These are phyloP conservation scores for Silybum marianum DNA, from an alignment of 129 eudicot species.

Conservation along the genomic window DNA sequence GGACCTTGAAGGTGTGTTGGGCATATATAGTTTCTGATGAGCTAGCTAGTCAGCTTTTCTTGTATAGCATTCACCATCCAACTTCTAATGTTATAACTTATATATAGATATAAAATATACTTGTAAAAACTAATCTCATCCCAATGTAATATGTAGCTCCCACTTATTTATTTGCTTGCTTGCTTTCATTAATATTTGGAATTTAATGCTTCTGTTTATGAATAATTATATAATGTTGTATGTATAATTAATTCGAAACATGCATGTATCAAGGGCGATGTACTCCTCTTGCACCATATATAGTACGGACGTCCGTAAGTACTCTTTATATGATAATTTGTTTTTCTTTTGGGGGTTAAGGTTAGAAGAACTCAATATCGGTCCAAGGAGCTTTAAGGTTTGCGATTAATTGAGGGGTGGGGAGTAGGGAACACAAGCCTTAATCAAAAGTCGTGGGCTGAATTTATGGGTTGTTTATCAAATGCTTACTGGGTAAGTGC, in stretches of 20 bases:
- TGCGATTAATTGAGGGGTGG: too few relatives aligned
- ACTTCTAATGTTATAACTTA: not conserved
- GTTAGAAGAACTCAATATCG: too few relatives aligned
- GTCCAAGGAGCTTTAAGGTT: too few relatives aligned
- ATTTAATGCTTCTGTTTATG: not conserved
- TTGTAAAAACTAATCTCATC: conserved; percentile 5
- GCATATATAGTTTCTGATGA: conserved; percentile 10
- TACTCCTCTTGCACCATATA: not conserved
- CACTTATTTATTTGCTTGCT: conserved; percentile 8
- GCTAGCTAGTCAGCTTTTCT: conserved; percentile 13
- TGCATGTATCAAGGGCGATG: not conserved
- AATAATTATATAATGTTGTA: not conserved
- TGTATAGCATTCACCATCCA: conserved; percentile 5
- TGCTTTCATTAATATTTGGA: not conserved
- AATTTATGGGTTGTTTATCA: not conserved
- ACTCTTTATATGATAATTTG: too few relatives aligned
- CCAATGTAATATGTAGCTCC: conserved; percentile 18
- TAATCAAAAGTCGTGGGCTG: not conserved
- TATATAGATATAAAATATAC: not conserved
- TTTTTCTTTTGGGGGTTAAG: too few relatives aligned
- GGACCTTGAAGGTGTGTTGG: conserved; percentile 6
- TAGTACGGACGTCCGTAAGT: not conserved
- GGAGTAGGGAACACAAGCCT: too few relatives aligned
- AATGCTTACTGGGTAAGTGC: too few relatives aligned
- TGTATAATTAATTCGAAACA: not conserved